Evolutionary conservation across 2,329 filamentous ascomycete species (phyloP), one percentile per base, ranked within the genome.

Genomic region (Cadophora sp.): DNA sequence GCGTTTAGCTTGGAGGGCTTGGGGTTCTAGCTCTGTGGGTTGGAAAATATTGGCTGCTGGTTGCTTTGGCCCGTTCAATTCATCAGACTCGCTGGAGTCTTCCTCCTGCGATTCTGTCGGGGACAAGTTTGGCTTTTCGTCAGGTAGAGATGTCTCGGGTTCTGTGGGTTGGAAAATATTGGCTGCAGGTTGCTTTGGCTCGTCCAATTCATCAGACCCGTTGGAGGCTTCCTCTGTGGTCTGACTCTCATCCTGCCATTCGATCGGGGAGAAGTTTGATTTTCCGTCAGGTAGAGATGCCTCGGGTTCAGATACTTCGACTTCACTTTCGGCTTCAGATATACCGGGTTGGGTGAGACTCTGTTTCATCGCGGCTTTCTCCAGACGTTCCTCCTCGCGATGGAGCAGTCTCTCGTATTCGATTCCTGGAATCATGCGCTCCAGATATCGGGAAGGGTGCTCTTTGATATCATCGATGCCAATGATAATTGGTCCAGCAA

Each of bases 401-500:
- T n/a, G n/a, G 8, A 48, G n/a, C 1, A 58, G 27, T 9, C 55
- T 58, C 20, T 58, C 36, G n/a, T 24, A 18, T 9, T 58, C 55
- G 13, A 58, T n/a, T 43, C 18, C 36, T 3, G 36, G 55, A 18
- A 58, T 14, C 13, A 24, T 30, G 1, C 48, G 48, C 16, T 55
- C 61, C 2, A 63, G 61, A 24, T 30, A 20, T 11, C 39, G 18
- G 24, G 56, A 45, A 20, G 64, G 64, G 39, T 65, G 64, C 24
- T 61, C 58, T 33, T 27, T 53, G 13, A 51, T 47, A 41, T 55
- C n/a, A 50, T 53, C 43, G 13, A 58, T 30, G 16, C 64, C 64
- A 66, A 55, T 30, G 20, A 73, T 68, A 1, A 71, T 47, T 3
- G 53, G 30, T 14, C 67, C 66, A 56, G 62, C 64, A 45, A 47